Percentiles rank a stretch among this genome's conserved stretches.
Evolutionary conservation across 176 grass and related monocot species (phyloP).

Genomic region (Thalia dealbata): DNA sequence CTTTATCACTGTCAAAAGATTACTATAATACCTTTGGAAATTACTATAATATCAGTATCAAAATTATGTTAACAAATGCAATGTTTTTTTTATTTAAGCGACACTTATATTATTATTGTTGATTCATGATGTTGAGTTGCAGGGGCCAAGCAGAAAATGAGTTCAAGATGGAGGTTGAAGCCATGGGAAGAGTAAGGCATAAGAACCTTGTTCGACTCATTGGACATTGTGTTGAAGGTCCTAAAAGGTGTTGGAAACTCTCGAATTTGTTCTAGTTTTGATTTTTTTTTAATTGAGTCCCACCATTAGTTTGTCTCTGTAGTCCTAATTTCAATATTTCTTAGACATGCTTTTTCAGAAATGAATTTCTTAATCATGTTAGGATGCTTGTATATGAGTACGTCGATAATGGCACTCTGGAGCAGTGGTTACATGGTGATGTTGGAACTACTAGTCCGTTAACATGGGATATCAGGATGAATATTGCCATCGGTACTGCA

Average conservation of each 20-base stretch:
- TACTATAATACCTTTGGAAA: too few relatives aligned
- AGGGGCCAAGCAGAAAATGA: conserved; percentile 98
- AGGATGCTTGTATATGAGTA: conserved; percentile 99
- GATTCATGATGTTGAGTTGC: background rate
- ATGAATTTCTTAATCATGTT: conserved; percentile 1
- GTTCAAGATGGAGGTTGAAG: conserved; percentile 97
- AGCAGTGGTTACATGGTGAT: conserved; percentile 94
- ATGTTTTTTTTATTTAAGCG: background rate
- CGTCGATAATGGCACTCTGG: conserved; percentile 89
- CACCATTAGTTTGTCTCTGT: conserved; percentile 14
- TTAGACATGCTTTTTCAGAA: background rate
- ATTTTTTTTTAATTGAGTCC: background rate
- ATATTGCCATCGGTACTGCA: conserved; percentile 81
- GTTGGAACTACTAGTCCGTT: conserved; percentile 44
- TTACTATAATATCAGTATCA: too few relatives aligned
- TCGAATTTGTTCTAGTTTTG: background rate
- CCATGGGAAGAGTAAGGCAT: conserved; percentile 91
- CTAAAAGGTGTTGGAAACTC: conserved; percentile 52
- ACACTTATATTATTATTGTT: background rate
- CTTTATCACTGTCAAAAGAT: too few relatives aligned
- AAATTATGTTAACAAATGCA: background rate
- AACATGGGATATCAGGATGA: conserved; percentile 69
- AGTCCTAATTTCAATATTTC: too few relatives aligned
- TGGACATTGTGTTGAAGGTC: conserved; percentile 78
- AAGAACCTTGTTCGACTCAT: conserved; percentile 83